A percentile compares a stretch with the other conserved stretches of the same genome.
These are phyloP conservation scores for Ilyonectria destructans DNA, from an alignment of 2,329 filamentous ascomycete genomes.

Conservation along the genomic window DNA sequence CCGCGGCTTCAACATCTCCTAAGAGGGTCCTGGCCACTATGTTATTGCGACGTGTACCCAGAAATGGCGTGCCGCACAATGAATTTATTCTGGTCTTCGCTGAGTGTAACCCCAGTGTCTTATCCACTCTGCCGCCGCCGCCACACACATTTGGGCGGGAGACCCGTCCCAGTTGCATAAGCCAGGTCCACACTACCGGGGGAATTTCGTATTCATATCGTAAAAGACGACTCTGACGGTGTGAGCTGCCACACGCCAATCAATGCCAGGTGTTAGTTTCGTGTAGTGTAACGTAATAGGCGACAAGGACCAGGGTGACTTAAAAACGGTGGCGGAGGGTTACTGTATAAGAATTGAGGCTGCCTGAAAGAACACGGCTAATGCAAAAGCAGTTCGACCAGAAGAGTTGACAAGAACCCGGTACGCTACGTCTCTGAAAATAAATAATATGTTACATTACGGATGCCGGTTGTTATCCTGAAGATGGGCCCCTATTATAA, in stretches of 20 bases:
- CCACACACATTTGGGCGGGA: slow-evolving; percentile 8
- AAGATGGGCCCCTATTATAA: no score
- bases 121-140: slow-evolving; percentile 1
- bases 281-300: background rate
- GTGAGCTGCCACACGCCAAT: slow-evolving; percentile 15
- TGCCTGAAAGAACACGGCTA: no score
- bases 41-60: background rate
- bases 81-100: background rate
- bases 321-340: no score
- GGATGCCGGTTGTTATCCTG: no score
- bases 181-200: background rate
- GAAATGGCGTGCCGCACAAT: no score
- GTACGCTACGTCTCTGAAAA: no score
- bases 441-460: no score
- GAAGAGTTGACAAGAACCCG: no score
- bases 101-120: background rate
- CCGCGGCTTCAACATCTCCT: background rate
- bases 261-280: slow-evolving; percentile 1
- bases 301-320: background rate
- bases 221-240: slow-evolving; percentile 22
- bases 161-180: slow-evolving; percentile 18
- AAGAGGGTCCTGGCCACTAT: background rate
- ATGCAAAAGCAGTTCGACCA: no score
- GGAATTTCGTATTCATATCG: slow-evolving; percentile 25
- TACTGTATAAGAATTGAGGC: no score